Evolutionary conservation across 164 flowering plant species (phyloP).

Genomic region (Sextonia rubra): DNA sequence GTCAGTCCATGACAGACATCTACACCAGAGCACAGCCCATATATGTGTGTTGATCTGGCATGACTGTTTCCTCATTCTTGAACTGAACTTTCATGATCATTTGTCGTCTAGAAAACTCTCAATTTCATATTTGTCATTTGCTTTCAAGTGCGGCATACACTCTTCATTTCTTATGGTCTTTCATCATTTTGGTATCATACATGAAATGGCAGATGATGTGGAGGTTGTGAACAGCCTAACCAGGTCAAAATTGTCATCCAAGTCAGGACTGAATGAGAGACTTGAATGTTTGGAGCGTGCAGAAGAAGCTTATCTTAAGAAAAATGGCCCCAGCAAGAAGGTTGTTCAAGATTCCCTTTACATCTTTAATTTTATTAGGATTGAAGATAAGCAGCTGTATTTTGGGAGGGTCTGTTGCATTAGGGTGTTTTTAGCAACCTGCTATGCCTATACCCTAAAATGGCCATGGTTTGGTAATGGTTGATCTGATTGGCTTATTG

Average conservation of each 20-base stretch:
- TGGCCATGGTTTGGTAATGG: background rate
- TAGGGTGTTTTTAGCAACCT: background rate
- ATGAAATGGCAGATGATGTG: slow-evolving; percentile 37
- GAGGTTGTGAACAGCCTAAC: slow-evolving; percentile 37
- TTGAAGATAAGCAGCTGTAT: background rate
- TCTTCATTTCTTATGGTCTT: background rate
- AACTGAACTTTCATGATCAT: background rate
- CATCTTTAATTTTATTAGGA: background rate
- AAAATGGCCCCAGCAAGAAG: slow-evolving; percentile 41
- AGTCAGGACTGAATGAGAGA: slow-evolving; percentile 43
- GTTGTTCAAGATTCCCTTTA: slow-evolving; percentile 22
- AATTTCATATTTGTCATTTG: background rate
- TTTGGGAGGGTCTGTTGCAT: background rate
- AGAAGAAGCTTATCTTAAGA: slow-evolving; percentile 68
- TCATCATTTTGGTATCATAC: slow-evolving; percentile 1
- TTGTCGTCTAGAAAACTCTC: background rate
- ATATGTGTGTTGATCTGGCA: background rate
- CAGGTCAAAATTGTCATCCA: slow-evolving; percentile 36
- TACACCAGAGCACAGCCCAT: no score
- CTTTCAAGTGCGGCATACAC: background rate
- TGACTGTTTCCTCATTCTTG: background rate
- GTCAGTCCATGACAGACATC: no score
- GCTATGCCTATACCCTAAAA: background rate
- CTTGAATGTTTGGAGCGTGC: slow-evolving; percentile 62
- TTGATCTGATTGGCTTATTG: background rate